A percentile compares a stretch with the other conserved stretches of the same genome.
phyloP scores from a whole-genome alignment of 495 filamentous ascomycete genomes.

The Immersiella caudata region DNA sequence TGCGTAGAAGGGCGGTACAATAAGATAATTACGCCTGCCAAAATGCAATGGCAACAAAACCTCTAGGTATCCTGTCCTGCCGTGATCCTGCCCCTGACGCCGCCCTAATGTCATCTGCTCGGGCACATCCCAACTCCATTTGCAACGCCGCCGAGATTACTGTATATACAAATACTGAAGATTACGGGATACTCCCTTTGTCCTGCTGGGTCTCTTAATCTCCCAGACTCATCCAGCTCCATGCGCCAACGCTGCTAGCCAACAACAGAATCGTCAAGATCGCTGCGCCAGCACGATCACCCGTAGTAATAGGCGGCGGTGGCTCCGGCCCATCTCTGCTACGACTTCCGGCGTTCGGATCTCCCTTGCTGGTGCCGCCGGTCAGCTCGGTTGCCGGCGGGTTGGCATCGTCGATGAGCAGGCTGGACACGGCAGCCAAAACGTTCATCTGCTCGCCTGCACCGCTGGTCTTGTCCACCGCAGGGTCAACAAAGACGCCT shows the following conservation, averaged over 20 bases:
- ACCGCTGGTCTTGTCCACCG: conserved; percentile 64
- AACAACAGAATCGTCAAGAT: conserved; percentile 36
- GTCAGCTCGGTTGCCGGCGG: conserved; percentile 32
- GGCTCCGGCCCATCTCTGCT: conserved; percentile 19
- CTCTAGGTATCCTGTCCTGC: not conserved
- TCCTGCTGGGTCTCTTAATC: conserved; percentile 21
- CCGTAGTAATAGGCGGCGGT: conserved; percentile 28
- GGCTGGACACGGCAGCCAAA: conserved; percentile 62
- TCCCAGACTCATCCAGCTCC: conserved; percentile 36
- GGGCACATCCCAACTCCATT: not conserved
- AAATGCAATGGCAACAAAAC: not conserved
- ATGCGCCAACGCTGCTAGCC: conserved; percentile 25
- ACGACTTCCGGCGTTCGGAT: conserved; percentile 27
- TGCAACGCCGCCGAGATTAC: not conserved
- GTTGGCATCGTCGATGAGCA: conserved; percentile 41
- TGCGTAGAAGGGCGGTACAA: not conserved
- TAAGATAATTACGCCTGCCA: not conserved
- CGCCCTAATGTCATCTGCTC: not conserved
- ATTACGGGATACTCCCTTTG: not conserved
- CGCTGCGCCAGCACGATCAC: conserved; percentile 33
- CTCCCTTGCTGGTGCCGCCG: conserved; percentile 33
- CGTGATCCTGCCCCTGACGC: not conserved
- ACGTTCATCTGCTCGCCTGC: conserved; percentile 72
- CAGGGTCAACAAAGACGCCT: conserved; percentile 63
- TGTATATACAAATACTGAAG: not conserved